Base-by-base conservation (phyloP, 805 yeast species). In the Tetrapisispora phaffii region DNA sequence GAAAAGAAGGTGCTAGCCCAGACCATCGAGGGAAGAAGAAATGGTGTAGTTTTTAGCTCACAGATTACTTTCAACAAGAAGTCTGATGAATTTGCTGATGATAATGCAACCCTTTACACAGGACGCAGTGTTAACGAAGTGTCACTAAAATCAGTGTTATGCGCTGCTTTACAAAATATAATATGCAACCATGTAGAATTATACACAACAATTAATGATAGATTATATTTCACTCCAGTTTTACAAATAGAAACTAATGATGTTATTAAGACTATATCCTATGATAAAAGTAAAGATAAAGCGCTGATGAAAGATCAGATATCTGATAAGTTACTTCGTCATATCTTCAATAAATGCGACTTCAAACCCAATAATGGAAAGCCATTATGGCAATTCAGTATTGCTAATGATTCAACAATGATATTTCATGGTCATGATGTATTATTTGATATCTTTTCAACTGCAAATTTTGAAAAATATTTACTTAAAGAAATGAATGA, bases 391-490 rank as follows among this genome's bases (percentile, higher is more conserved):
- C 47, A 47, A 29, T 29, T 61, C 10, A 57, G 45, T 43, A 42
- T 60, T 1, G 50, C 60, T 8, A 60, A 60, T 45, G 60, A 57
- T 34, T 47, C 56, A 3, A 39, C 56, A 41, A 41, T 60, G 3
- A 46, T 59, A 5, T 60, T 61, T 32, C 63, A 61, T 50, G 65
- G 64, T 3, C 59, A 58, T 39, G 64, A 60, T 39, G 50, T 50
- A 3, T 44, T 61, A 26, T 61, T 61, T 50, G 66, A 61, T 44
- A 47, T 52, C 2, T 61, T 58, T 46, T 55, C 65, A 1, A 60
- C 59, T 16, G 61, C 62, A 19, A 54, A 53, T 39, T 54, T 61
- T 26, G 63, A 58, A 36, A 56, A 54, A 31, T 41, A 52, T 28
- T 49, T 61, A 37, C 39, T 53, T 13, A 23, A 46, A 15, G 54